Conservation (phyloP, 257 asterid genomes). For the Petunia axillaris region DNA sequence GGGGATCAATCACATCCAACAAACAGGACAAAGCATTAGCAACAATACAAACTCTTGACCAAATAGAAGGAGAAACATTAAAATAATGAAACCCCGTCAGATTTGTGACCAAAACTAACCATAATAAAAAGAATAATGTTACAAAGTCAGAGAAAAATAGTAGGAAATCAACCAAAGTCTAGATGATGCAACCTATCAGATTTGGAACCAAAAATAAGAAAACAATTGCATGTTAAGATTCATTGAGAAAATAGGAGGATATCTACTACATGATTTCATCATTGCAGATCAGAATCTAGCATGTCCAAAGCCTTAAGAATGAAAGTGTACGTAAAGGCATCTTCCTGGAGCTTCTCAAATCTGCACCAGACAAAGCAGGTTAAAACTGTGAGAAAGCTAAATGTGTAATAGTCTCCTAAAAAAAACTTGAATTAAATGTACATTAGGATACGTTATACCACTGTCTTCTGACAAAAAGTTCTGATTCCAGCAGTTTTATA, state of each 20-base stretch:
- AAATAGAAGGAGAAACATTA: neutral
- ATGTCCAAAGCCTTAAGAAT: slow-evolving; percentile 70
- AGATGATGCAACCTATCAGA: neutral
- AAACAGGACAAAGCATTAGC: neutral
- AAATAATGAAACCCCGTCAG: neutral
- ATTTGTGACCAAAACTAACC: neutral
- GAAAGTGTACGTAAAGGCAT: slow-evolving; percentile 78
- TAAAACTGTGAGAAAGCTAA: neutral
- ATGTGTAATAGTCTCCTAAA: neutral
- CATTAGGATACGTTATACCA: neutral
- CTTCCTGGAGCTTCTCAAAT: slow-evolving; percentile 90
- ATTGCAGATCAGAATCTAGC: slow-evolving; percentile 26
- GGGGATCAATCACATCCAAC: slow-evolving; percentile 1
- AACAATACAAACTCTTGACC: neutral
- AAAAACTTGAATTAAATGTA: neutral
- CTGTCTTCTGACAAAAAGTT: neutral
- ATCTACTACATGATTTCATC: slow-evolving; percentile 5
- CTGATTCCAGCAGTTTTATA: neutral
- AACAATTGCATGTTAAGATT: neutral
- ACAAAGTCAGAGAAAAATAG: neutral
- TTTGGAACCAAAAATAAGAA: slow-evolving; percentile 1
- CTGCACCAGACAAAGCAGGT: slow-evolving; percentile 46
- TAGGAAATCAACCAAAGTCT: neutral
- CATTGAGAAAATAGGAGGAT: neutral
- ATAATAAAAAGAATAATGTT: neutral